phyloP scores from a whole-genome alignment of 306 rosid species.

The Cercis canadensis region DNA sequence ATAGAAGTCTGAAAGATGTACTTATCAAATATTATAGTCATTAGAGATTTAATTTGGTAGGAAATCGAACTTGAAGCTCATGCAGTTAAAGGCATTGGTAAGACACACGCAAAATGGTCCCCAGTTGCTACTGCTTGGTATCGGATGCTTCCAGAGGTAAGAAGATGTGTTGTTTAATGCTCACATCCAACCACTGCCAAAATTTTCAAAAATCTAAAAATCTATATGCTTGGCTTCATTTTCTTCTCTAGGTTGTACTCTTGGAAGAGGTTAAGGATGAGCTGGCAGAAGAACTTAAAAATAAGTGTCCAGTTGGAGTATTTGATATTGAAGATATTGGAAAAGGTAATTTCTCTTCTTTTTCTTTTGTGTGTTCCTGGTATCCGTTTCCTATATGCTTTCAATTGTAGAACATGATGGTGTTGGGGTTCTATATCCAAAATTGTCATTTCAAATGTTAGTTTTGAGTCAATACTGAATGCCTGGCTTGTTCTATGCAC shows the following conservation, averaged over 20 bases:
- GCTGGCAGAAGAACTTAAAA: conserved; percentile 69
- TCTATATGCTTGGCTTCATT: background rate
- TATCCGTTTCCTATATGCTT: conserved; percentile 12
- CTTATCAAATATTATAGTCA: background rate
- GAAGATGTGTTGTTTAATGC: conserved; percentile 16
- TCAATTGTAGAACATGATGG: conserved; percentile 6
- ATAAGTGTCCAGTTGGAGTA: conserved; percentile 75
- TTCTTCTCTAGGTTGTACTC: conserved; percentile 63
- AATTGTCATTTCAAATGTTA: background rate
- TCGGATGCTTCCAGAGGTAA: conserved; percentile 97
- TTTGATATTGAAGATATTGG: conserved; percentile 94
- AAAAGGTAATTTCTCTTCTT: conserved; percentile 55
- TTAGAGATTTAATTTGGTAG: conserved; percentile 45
- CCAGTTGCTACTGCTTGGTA: conserved; percentile 99
- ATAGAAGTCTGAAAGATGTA: conserved; percentile 14
- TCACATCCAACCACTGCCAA: background rate
- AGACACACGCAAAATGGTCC: conserved; percentile 97
- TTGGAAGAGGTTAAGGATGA: conserved; percentile 64
- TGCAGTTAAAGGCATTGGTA: conserved; percentile 96
- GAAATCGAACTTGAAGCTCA: conserved; percentile 97
- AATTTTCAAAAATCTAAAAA: conserved; percentile 21
- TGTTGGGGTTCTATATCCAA: conserved; percentile 19
- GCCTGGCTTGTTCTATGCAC: background rate
- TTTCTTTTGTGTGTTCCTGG: conserved; percentile 12
- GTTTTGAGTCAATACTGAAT: conserved; percentile 23